These are phyloP conservation scores for Suhomyces bolitotheri DNA, from an alignment of 1,139 yeast genomes.

Conservation along the genomic window DNA sequence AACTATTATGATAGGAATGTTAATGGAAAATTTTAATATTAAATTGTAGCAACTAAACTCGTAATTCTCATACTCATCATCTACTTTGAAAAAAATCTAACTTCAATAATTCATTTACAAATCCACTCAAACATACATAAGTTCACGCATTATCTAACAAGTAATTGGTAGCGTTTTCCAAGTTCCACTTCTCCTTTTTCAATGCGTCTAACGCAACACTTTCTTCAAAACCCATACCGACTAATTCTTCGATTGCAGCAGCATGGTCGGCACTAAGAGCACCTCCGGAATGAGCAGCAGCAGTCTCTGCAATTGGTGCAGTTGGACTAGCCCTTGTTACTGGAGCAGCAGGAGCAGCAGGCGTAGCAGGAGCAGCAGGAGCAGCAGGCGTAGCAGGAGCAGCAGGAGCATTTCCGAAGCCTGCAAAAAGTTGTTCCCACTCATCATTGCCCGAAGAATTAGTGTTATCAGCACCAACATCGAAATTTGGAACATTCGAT, in stretches of 20 bases:
- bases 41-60: no score
- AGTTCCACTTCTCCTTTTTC: constrained; percentile 65
- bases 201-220: constrained; percentile 68
- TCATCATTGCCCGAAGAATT: constrained; percentile 56
- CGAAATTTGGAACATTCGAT: constrained; percentile 33
- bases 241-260: constrained; percentile 67
- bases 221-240: constrained; percentile 85
- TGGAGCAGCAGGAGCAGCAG: constrained; percentile 10
- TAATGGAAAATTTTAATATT: no score
- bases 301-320: constrained; percentile 19
- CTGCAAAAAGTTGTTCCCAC: constrained; percentile 94
- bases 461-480: constrained; percentile 14
- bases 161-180: constrained; percentile 83
- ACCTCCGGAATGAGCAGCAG: constrained; percentile 16
- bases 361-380: constrained; percentile 3
- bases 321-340: constrained; percentile 10
- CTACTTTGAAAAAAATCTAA: no score
- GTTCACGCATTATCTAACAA: constrained; percentile 64
- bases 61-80: no score
- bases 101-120: neutral
- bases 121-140: neutral
- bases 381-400: constrained; percentile 5
- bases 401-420: constrained; percentile 62
- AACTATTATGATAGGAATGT: neutral
- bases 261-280: constrained; percentile 7